These are phyloP conservation scores for Mortierella sp. DNA, from an alignment of 371 early-diverging fungal species.

Conservation along the genomic window DNA sequence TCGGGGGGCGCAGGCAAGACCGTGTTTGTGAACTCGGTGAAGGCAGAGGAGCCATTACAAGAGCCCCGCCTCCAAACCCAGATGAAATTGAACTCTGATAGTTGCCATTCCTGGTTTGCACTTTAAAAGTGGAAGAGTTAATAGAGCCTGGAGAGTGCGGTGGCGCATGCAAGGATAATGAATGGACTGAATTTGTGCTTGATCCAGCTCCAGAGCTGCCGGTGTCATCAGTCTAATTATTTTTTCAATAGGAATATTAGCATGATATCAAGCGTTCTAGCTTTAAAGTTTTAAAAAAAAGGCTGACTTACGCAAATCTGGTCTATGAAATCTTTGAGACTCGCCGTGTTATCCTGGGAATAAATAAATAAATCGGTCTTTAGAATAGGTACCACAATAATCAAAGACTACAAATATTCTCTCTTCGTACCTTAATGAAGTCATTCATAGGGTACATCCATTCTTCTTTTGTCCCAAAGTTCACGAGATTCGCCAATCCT, in stretches of 20 bases:
- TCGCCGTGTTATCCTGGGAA: conserved; percentile 60
- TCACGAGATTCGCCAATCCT: conserved; percentile 81
- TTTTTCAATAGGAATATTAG: neutral
- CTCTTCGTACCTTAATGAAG: conserved; percentile 60
- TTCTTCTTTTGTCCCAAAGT: conserved; percentile 82
- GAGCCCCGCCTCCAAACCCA: conserved; percentile 1
- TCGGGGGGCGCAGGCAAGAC: neutral
- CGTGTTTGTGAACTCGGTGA: conserved; percentile 30
- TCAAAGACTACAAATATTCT: neutral
- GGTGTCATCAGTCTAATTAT: neutral
- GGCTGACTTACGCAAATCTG: conserved; percentile 58
- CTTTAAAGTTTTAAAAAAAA: no score
- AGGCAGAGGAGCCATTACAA: conserved; percentile 22
- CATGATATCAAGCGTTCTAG: no score
- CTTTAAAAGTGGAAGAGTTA: conserved; percentile 26
- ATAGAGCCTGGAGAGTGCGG: conserved; percentile 43
- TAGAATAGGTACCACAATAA: neutral
- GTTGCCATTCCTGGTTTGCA: conserved; percentile 14
- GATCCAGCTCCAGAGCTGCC: conserved; percentile 16
- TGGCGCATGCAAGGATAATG: conserved; percentile 25
- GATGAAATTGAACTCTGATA: no score
- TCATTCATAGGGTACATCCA: conserved; percentile 81
- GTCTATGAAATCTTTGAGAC: conserved; percentile 65
- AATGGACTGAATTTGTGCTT: conserved; percentile 40
- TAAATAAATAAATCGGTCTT: neutral